A percentile compares a stretch with the other conserved stretches of the same genome.
These are phyloP conservation scores for Thalassiosira hispida DNA, from an alignment of 352 stramenopile species.

Conservation along the genomic window DNA sequence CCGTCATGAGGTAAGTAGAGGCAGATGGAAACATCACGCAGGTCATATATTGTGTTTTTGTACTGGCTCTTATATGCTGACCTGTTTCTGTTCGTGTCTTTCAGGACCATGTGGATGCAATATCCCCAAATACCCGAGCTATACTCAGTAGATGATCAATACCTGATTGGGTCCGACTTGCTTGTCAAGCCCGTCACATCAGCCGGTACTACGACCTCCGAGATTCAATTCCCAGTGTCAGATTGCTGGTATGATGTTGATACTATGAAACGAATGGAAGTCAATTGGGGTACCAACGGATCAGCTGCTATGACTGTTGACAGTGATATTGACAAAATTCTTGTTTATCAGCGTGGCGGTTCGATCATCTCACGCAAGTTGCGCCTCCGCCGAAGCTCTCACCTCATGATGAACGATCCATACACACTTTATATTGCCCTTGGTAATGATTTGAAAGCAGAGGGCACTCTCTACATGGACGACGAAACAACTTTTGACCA, in stretches of 20 bases:
- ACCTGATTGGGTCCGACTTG: conserved; percentile 93
- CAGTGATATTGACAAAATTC: conserved; percentile 92
- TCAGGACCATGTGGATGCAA: conserved; percentile 95
- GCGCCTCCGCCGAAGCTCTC: conserved; percentile 92
- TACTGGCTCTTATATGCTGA: conserved; percentile 3
- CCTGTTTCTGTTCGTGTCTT: background rate
- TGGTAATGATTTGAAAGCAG: conserved; percentile 86
- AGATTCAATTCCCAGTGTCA: conserved; percentile 90
- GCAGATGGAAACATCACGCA: conserved; percentile 3
- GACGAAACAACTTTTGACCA: conserved; percentile 92
- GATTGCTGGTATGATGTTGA: conserved; percentile 93
- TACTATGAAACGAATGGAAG: conserved; percentile 57
- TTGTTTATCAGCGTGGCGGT: conserved; percentile 95
- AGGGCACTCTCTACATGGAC: conserved; percentile 95
- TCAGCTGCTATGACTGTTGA: conserved; percentile 52
- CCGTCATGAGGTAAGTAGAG: conserved; percentile 83
- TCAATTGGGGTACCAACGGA: conserved; percentile 16
- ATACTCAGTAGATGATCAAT: conserved; percentile 92
- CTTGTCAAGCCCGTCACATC: conserved; percentile 96
- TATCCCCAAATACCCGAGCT: conserved; percentile 88
- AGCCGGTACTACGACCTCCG: conserved; percentile 85
- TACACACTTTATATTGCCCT: conserved; percentile 96
- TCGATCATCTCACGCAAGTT: conserved; percentile 95
- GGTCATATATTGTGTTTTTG: background rate
- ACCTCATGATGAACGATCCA: conserved; percentile 96